These are phyloP conservation scores for Fusarium sororula DNA, from an alignment of 2,329 filamentous ascomycete species.

Conservation along the genomic window DNA sequence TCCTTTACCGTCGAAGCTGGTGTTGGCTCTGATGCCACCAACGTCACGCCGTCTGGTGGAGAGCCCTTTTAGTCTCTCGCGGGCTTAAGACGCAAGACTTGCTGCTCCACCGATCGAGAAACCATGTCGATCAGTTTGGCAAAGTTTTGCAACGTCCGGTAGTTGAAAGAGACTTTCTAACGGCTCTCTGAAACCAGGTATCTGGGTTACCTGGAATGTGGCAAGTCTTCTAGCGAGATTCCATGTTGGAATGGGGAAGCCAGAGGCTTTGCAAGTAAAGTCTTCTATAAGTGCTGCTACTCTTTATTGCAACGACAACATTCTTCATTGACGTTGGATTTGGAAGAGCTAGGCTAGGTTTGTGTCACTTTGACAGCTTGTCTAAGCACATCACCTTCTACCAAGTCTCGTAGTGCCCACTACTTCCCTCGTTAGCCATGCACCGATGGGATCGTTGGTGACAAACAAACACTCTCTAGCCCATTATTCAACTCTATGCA, in stretches of 20 bases:
- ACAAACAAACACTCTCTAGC: neutral
- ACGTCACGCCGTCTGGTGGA: neutral
- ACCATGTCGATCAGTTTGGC: neutral
- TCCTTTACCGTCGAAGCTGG: neutral
- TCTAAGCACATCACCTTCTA: neutral
- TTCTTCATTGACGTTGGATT: no score
- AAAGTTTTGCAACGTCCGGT: neutral
- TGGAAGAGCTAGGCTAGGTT: no score
- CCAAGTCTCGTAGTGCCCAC: neutral
- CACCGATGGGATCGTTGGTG: neutral
- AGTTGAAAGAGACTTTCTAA: conserved; percentile 7
- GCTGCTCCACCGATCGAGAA: neutral
- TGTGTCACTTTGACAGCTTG: neutral
- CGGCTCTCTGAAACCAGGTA: neutral
- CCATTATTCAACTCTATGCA: no score
- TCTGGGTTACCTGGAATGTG: conserved; percentile 9
- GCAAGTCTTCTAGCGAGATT: conserved; percentile 9
- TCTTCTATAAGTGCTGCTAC: neutral
- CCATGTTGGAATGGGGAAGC: neutral
- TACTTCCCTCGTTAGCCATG: neutral
- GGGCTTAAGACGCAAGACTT: neutral
- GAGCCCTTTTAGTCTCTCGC: neutral
- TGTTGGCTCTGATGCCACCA: conserved; percentile 1
- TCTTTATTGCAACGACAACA: neutral
- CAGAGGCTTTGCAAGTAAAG: neutral